phyloP scores from a whole-genome alignment of 169 alveolate species.

The Theileria parva region DNA sequence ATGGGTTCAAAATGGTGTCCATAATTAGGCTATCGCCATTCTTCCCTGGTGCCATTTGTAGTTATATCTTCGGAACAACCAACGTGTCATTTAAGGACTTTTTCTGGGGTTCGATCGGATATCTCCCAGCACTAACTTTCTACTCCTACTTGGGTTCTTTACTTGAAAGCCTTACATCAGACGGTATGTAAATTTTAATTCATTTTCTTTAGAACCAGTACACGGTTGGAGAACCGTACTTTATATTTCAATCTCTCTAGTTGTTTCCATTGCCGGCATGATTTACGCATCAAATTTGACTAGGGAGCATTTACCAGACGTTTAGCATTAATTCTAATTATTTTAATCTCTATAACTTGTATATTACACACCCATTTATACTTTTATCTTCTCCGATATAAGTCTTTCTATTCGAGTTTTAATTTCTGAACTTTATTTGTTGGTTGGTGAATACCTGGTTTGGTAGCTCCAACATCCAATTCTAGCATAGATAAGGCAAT shows the following conservation, averaged over 20 bases:
- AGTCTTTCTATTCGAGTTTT: too few species aligned
- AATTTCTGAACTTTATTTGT: too few species aligned
- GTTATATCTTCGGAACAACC: slow-evolving; percentile 65
- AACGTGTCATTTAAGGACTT: slow-evolving; percentile 32
- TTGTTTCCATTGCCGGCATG: slow-evolving; percentile 37
- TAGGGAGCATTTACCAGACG: slow-evolving; percentile 31
- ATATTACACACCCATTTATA: too few species aligned
- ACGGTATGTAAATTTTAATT: slow-evolving; percentile 9
- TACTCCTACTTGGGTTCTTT: slow-evolving; percentile 55
- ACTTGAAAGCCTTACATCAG: slow-evolving; percentile 37
- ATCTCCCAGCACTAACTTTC: slow-evolving; percentile 45
- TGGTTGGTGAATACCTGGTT: neutral
- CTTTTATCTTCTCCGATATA: too few species aligned
- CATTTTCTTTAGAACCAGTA: slow-evolving; percentile 15
- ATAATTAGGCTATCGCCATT: slow-evolving; percentile 65
- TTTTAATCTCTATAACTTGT: too few species aligned
- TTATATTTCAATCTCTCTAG: slow-evolving; percentile 14
- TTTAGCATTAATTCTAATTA: neutral
- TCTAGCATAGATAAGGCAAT: too few species aligned
- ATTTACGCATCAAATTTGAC: slow-evolving; percentile 47
- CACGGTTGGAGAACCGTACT: slow-evolving; percentile 29
- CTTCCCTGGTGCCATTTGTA: slow-evolving; percentile 61
- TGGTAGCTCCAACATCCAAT: neutral
- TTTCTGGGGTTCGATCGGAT: slow-evolving; percentile 45
- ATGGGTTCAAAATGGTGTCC: slow-evolving; percentile 51